These are phyloP conservation scores for Lentinula guzmanii DNA, from an alignment of 768 basidiomycete genomes.

Conservation along the genomic window DNA sequence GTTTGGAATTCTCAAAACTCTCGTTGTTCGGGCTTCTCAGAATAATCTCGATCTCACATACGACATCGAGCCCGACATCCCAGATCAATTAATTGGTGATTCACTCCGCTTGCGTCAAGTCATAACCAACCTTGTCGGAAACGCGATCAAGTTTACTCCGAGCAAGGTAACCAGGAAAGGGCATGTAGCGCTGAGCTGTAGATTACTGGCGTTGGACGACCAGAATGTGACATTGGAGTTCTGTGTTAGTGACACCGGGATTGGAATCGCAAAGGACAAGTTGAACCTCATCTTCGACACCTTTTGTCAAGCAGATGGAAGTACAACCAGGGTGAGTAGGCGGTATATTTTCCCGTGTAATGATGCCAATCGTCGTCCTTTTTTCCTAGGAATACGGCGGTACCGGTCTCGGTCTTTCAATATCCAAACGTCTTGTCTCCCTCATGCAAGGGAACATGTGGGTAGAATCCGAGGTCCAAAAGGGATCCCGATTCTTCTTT, in stretches of 20 bases:
- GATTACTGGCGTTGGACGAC: slow-evolving; percentile 73
- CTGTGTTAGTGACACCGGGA: slow-evolving; percentile 96
- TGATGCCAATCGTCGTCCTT: slow-evolving; percentile 9
- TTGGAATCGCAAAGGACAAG: slow-evolving; percentile 98
- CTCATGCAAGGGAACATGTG: slow-evolving; percentile 99
- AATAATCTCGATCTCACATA: slow-evolving; percentile 95
- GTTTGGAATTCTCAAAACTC: slow-evolving; percentile 95
- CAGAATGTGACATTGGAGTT: slow-evolving; percentile 89
- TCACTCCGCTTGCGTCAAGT: slow-evolving; percentile 91
- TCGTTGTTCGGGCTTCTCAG: slow-evolving; percentile 95
- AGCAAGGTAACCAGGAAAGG: slow-evolving; percentile 74
- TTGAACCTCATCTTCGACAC: slow-evolving; percentile 98
- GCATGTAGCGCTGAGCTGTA: slow-evolving; percentile 83
- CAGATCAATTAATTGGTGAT: slow-evolving; percentile 96
- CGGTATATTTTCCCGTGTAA: slow-evolving; percentile 11
- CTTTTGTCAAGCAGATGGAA: slow-evolving; percentile 98
- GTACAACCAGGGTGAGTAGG: slow-evolving; percentile 76
- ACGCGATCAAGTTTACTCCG: slow-evolving; percentile 96
- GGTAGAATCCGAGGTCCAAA: slow-evolving; percentile 93
- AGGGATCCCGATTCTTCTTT: slow-evolving; percentile 95
- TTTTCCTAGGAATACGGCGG: slow-evolving; percentile 84
- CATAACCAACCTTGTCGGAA: slow-evolving; percentile 92
- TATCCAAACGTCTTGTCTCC: slow-evolving; percentile 93
- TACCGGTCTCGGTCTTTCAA: slow-evolving; percentile 92
- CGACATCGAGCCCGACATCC: slow-evolving; percentile 92